phyloP scores from a whole-genome alignment of 805 yeast genomes.

The Wickerhamiella kurtzmanii region DNA sequence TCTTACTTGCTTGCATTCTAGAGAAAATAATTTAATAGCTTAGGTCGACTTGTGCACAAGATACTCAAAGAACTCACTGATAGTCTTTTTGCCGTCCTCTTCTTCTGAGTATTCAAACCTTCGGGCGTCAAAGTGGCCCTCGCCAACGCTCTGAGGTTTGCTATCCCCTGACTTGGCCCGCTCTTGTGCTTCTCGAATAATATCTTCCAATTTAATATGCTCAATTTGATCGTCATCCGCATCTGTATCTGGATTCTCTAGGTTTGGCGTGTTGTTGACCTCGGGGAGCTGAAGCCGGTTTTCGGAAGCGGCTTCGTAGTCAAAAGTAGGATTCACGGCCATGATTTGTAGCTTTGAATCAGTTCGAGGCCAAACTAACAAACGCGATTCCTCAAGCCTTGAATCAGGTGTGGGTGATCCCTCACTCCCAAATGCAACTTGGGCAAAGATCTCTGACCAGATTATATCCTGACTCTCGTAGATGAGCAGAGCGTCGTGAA shows the following conservation, averaged over 20 bases:
- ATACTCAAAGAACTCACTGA: constrained; percentile 3
- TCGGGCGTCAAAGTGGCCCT: neutral
- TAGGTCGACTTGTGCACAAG: neutral
- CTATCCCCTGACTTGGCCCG: neutral
- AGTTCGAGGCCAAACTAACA: neutral
- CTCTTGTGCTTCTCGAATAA: neutral
- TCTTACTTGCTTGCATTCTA: too few relatives aligned
- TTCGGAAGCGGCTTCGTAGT: neutral
- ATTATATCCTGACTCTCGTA: constrained; percentile 1
- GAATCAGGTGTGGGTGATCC: neutral
- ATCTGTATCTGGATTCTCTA: neutral
- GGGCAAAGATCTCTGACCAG: constrained; percentile 1
- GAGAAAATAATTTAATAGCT: too few relatives aligned
- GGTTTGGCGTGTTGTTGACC: neutral
- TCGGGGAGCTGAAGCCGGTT: neutral
- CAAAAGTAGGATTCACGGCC: neutral
- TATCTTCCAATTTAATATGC: neutral
- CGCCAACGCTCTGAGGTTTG: too few relatives aligned
- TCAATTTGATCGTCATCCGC: neutral
- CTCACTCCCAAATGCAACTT: neutral
- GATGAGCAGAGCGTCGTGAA: neutral
- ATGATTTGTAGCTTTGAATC: neutral
- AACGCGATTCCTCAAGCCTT: neutral
- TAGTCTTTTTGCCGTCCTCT: constrained; percentile 1
- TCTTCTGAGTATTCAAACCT: neutral